Base-by-base conservation (phyloP, 2,329 filamentous ascomycete species). In the Coleophoma crateriformis region DNA sequence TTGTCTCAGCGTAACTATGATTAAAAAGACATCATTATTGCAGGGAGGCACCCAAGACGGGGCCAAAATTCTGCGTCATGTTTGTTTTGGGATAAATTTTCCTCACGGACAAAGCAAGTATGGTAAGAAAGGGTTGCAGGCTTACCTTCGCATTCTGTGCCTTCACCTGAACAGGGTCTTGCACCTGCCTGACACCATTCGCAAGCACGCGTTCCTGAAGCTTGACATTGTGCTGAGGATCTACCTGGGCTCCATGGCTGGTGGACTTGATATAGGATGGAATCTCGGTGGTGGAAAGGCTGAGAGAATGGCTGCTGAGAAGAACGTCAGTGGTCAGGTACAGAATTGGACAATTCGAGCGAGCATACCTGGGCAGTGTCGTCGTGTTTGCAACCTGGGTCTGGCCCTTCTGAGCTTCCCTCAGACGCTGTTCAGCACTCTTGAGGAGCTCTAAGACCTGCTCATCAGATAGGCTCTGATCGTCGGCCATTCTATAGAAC, bases 21-120 rank as follows among this genome's bases (percentile, higher is more conserved):
- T 59, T 55, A 58, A 58, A 56, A 57, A 59, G 60, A 71, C 82
- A 77, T 85, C 82, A 85, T 78, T 69, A 71, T 68, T 81, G 82
- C 79, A 79, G 85, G 81, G 75, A 79, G 75, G 75, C 79, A 79
- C 73, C 87, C 88, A 94, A 87, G 77, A 92, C 87, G 88, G 81
- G 80, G 78, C 77, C 41, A 78, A 76, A 66, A 73, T 74, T 82
- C 83, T 79, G 82, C 86, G 78, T 90, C 87, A 86, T 87, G 79
- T 64, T 71, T 66, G 68, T 67, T 79, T 61, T 84, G 80, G 83
- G 80, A 82, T 75, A 77, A 69, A 75, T 77, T 86, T 87, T 91
- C 87, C 82, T 92, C 88, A 89, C 81, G 67, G 71, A 71, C 64
- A 57, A 53, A 45, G 45, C 34, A 38, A 5, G 40, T 27, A 52